These are phyloP conservation scores for Umbelopsis sp. DNA, from an alignment of 192 early-diverging fungal species.

Conservation along the genomic window DNA sequence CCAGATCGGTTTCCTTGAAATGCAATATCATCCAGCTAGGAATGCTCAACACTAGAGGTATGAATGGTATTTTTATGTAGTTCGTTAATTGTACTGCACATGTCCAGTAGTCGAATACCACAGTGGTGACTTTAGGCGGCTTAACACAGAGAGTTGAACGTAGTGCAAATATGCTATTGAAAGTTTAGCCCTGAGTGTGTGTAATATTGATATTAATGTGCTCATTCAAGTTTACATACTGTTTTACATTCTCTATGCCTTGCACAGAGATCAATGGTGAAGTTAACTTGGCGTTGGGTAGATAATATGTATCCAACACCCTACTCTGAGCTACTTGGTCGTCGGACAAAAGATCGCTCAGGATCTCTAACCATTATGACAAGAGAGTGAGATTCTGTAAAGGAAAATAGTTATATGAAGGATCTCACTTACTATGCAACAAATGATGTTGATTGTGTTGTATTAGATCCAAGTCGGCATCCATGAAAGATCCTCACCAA, in stretches of 20 bases:
- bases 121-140: background rate
- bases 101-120: background rate
- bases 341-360: slow-evolving; percentile 7
- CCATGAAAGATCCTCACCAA: background rate
- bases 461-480: background rate
- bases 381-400: background rate
- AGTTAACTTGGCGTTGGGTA: slow-evolving; percentile 1
- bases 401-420: too few species aligned
- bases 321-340: background rate
- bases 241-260: background rate
- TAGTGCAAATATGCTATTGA: background rate
- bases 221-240: background rate
- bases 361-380: background rate
- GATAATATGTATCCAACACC: background rate
- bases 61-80: background rate
- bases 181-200: background rate
- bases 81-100: background rate
- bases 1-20: background rate
- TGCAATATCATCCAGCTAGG: background rate
- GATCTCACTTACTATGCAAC: background rate
- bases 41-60: background rate
- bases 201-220: background rate
- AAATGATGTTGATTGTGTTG: background rate
- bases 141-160: background rate
- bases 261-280: background rate